Conservation (phyloP, 2,329 filamentous ascomycete species). For the Paraconiothyrium sp. region DNA sequence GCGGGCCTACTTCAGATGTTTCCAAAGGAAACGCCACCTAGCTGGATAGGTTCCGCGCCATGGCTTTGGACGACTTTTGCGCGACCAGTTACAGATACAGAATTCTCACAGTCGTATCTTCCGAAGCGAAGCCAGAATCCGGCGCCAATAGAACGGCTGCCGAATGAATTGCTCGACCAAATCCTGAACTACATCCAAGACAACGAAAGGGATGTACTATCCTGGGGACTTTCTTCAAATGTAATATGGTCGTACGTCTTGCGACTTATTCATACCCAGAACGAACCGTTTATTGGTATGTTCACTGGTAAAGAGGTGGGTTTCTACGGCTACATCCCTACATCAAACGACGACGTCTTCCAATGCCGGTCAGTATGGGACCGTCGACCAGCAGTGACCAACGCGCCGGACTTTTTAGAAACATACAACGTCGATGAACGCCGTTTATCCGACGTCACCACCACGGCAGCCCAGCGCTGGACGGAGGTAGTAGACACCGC, state of each 20-base stretch:
- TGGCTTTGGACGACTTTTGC: constrained; percentile 18
- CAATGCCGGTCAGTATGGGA: constrained; percentile 9
- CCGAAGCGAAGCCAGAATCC: constrained; percentile 3
- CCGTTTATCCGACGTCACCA: background rate
- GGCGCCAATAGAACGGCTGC: constrained; percentile 19
- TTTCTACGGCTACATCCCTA: constrained; percentile 14
- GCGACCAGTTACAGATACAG: constrained; percentile 4
- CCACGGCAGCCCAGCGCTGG: constrained; percentile 13
- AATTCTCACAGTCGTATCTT: constrained; percentile 4
- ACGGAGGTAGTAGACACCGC: background rate
- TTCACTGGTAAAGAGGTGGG: constrained; percentile 20
- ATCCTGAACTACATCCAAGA: constrained; percentile 20
- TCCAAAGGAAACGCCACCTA: background rate
- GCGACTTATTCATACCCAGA: constrained; percentile 13
- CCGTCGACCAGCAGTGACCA: background rate
- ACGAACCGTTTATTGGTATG: constrained; percentile 11
- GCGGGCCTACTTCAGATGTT: constrained; percentile 14
- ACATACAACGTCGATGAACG: constrained; percentile 10
- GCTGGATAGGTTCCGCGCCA: constrained; percentile 11
- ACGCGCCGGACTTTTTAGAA: constrained; percentile 8
- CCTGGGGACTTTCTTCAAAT: constrained; percentile 19
- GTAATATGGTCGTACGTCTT: constrained; percentile 21
- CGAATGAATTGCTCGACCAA: constrained; percentile 24
- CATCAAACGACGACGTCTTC: constrained; percentile 11
- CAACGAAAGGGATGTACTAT: constrained; percentile 16